Base-by-base conservation (phyloP, 495 filamentous ascomycete genomes). In the Schizothecium vesticola region DNA sequence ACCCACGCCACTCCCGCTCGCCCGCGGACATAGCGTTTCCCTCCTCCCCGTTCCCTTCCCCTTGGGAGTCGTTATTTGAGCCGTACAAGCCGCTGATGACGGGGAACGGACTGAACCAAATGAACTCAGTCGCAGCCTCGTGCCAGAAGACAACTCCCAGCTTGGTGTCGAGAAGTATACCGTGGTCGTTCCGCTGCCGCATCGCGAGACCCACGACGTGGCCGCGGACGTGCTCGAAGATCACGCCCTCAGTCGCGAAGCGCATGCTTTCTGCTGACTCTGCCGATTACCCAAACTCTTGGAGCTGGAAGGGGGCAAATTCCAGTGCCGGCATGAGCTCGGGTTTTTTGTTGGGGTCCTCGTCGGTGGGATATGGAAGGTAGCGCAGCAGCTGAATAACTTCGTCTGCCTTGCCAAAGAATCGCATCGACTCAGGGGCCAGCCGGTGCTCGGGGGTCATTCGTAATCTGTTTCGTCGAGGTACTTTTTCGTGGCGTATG, bases 161-260 rank as follows among this genome's bases (percentile, higher is more conserved):
- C 61, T 73, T 31, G n/a, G 71, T 75, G 33, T 75, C 73, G 55
- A 75, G 71, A 10, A 75, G 56, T 28, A 75, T 67, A 12, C 22
- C 51, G 12, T 61, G 60, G 56, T 71, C 63, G 8, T 67, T 29
- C 59, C 21, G n/a, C 26, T 22, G 33, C 21, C 68, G 66, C 12
- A 31, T 19, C 21, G 69, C 55, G 21, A 73, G 64, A 24, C 69
- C 64, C n/a, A 73, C 65, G 28, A 73, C 69, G 23, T 73, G 69
- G 0, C 67, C 31, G 36, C 36, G 62, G 4, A 64, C 62, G 56
- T 64, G 62, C 33, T 64, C 36, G 23, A 24, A 64, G 36, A 64
- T 56, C 33, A 56, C 56, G n/a, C 33, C 62, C 62, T 64, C 62
- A 21, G 62, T 64, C 62, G n/a, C 22, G 24, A 64, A 10, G 33